A percentile compares a stretch with the other conserved stretches of the same genome.
Conservation (phyloP, 805 yeast genomes). For the Wickerhamomyces bovis region DNA sequence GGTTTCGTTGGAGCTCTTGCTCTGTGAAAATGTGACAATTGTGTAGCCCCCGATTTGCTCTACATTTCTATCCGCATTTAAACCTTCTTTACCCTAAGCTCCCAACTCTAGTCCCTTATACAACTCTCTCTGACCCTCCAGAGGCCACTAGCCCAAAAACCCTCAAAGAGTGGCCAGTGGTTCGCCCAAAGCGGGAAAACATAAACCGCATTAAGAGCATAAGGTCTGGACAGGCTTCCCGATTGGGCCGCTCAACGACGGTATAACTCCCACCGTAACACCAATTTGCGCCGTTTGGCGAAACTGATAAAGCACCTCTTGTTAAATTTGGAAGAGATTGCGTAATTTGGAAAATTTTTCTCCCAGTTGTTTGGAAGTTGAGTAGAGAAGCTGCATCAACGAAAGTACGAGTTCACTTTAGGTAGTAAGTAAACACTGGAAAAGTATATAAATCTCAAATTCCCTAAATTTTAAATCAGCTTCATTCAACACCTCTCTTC, state of each 20-base stretch:
- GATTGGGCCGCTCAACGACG: neutral
- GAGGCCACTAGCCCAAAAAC: neutral
- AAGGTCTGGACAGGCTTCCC: neutral
- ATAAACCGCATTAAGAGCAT: neutral
- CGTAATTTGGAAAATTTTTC: neutral
- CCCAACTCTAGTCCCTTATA: neutral
- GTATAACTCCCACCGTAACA: neutral
- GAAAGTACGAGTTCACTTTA: neutral
- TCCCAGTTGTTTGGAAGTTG: neutral
- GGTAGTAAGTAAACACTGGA: neutral
- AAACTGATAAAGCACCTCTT: neutral
- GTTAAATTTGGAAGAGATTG: neutral
- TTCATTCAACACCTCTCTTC: neutral
- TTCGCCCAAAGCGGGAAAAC: neutral
- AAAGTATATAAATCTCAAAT: neutral
- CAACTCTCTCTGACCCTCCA: too few species aligned
- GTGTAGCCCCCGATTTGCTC: neutral
- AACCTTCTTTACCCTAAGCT: neutral
- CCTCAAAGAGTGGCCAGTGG: neutral
- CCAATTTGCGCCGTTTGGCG: neutral
- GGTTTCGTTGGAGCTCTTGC: neutral
- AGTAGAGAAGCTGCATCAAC: neutral
- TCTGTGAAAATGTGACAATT: too few species aligned
- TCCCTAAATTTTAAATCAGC: neutral
- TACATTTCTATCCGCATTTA: neutral